These are phyloP conservation scores for Trametes villosa DNA, from an alignment of 768 basidiomycete species.

Conservation along the genomic window DNA sequence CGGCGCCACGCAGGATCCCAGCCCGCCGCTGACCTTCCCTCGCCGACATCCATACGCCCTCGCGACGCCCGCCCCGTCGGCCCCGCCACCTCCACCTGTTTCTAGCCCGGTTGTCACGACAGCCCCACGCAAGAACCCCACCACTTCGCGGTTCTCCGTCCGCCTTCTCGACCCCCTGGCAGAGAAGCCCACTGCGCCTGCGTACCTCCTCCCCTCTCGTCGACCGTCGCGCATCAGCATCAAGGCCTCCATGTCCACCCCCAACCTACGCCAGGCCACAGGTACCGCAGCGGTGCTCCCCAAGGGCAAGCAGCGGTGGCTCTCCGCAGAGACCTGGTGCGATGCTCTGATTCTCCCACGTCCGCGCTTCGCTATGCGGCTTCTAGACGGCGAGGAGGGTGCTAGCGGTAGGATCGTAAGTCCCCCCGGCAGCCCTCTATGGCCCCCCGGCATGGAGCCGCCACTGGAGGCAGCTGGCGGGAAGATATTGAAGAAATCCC, in stretches of 20 bases:
- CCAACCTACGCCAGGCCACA: constrained; percentile 52
- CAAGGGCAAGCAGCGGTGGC: constrained; percentile 65
- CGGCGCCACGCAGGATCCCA: not conserved
- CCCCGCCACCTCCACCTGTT: constrained; percentile 19
- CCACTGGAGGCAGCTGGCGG: not conserved
- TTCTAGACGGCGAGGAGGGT: constrained; percentile 42
- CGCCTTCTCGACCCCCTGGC: constrained; percentile 30
- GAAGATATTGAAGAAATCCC: constrained; percentile 26
- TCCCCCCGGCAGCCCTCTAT: constrained; percentile 52
- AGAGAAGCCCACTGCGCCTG: constrained; percentile 21
- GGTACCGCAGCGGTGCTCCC: constrained; percentile 26
- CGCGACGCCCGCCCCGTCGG: constrained; percentile 35
- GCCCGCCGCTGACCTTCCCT: constrained; percentile 19
- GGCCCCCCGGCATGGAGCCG: constrained; percentile 22
- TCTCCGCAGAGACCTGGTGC: constrained; percentile 81
- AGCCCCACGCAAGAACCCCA: constrained; percentile 17
- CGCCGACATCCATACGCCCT: constrained; percentile 58
- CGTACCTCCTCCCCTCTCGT: constrained; percentile 27
- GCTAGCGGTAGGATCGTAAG: constrained; percentile 46
- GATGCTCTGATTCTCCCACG: constrained; percentile 79
- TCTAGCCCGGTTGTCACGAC: constrained; percentile 20
- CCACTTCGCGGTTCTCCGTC: constrained; percentile 30
- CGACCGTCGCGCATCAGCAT: constrained; percentile 37
- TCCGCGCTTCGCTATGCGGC: constrained; percentile 59
- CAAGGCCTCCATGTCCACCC: constrained; percentile 66